Conservation (phyloP, 371 early-diverging fungal species). For the Syncephalastrum monosporum region DNA sequence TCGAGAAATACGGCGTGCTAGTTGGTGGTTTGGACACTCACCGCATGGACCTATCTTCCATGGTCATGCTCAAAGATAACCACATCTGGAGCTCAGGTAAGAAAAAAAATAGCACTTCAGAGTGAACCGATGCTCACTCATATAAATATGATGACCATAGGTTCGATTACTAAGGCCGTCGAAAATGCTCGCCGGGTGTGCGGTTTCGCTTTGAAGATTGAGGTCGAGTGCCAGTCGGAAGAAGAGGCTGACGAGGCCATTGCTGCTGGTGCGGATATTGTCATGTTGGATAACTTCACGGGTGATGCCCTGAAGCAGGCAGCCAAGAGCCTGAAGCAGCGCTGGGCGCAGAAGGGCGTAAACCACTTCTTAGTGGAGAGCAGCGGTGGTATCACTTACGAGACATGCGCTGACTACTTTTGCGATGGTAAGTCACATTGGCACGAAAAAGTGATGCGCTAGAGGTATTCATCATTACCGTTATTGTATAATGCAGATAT, state of each 20-base stretch:
- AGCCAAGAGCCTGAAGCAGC: constrained; percentile 72
- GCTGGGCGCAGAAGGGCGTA: constrained; percentile 66
- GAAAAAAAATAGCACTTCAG: not conserved
- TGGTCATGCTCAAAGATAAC: constrained; percentile 99
- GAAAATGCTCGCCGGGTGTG: constrained; percentile 75
- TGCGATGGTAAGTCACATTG: constrained; percentile 56
- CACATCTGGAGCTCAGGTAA: constrained; percentile 92
- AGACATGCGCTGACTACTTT: constrained; percentile 82
- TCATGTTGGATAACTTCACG: constrained; percentile 89
- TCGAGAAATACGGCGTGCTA: constrained; percentile 97
- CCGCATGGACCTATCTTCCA: constrained; percentile 93
- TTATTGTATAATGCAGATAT: constrained; percentile 55
- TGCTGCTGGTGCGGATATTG: constrained; percentile 93
- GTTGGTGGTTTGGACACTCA: constrained; percentile 97
- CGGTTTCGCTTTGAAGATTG: constrained; percentile 94
- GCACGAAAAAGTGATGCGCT: not conserved
- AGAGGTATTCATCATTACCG: constrained; percentile 4
- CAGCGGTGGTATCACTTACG: constrained; percentile 93
- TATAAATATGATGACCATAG: constrained; percentile 24
- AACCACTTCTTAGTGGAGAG: constrained; percentile 86
- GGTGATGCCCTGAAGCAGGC: constrained; percentile 63
- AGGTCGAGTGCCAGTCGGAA: constrained; percentile 93
- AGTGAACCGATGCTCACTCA: not conserved
- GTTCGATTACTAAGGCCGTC: constrained; percentile 91
- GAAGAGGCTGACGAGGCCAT: constrained; percentile 97